phyloP scores from a whole-genome alignment of 129 eudicot species.

The Tagetes patula region DNA sequence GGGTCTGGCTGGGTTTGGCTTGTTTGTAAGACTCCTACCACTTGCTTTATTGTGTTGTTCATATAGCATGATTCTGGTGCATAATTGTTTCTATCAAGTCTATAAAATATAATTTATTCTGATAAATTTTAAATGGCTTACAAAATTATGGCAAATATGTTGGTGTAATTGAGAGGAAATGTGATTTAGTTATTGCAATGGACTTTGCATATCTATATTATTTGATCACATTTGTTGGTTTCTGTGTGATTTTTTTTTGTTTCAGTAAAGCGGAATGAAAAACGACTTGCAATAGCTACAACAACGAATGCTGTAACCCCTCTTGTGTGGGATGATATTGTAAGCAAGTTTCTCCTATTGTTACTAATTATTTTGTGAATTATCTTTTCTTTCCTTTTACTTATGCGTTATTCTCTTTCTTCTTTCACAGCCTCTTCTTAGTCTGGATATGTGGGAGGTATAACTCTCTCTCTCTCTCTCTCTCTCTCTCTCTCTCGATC shows the following conservation, averaged over 20 bases:
- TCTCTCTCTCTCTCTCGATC: background rate
- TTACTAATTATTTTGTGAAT: background rate
- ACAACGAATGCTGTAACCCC: constrained; percentile 89
- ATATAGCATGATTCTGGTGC: constrained; percentile 16
- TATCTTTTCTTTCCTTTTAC: constrained; percentile 10
- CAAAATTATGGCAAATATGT: background rate
- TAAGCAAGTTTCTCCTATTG: constrained; percentile 39
- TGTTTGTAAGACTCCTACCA: constrained; percentile 61
- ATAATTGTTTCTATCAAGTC: background rate
- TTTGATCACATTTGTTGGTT: constrained; percentile 10
- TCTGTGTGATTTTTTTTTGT: constrained; percentile 9
- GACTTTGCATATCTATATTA: background rate
- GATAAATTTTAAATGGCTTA: too few relatives aligned
- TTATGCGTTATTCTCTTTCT: constrained; percentile 20
- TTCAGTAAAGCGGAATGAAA: constrained; percentile 78
- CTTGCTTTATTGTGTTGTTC: constrained; percentile 12
- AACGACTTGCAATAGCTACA: constrained; percentile 65
- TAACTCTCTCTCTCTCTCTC: constrained; percentile 31
- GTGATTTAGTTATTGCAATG: background rate
- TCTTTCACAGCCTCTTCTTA: constrained; percentile 72
- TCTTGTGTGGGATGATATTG: constrained; percentile 79
- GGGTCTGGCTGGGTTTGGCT: constrained; percentile 99
- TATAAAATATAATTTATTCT: background rate
- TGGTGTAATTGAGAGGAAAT: background rate
- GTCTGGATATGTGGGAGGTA: constrained; percentile 99